Percentiles rank a stretch among this genome's conserved stretches.
These are phyloP conservation scores for Saturnispora mendoncae DNA, from an alignment of 805 yeast species.

Conservation along the genomic window DNA sequence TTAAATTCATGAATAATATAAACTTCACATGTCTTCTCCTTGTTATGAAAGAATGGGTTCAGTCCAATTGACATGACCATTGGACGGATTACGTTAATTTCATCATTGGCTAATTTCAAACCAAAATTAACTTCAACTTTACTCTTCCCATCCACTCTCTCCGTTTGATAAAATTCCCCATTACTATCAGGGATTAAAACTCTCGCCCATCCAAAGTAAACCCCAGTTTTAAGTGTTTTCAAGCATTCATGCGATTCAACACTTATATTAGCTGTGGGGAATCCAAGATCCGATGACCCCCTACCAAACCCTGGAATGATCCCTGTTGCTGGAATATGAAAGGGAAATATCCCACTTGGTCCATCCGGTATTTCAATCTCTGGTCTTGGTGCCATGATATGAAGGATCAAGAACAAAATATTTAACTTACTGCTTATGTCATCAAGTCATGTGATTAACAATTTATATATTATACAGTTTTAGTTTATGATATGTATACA, in stretches of 20 bases:
- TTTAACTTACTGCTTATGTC: too few relatives aligned
- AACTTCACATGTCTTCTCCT: conserved; percentile 74
- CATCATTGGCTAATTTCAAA: conserved; percentile 35
- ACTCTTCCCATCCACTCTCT: conserved; percentile 30
- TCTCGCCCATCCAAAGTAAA: conserved; percentile 69
- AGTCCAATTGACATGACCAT: conserved; percentile 95
- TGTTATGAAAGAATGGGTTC: conserved; percentile 85
- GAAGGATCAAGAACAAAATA: neutral
- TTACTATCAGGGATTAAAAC: conserved; percentile 1
- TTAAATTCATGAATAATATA: conserved; percentile 73
- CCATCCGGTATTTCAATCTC: conserved; percentile 32
- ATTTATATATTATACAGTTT: too few relatives aligned
- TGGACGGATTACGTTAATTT: conserved; percentile 44
- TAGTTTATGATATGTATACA: too few relatives aligned
- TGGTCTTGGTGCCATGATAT: conserved; percentile 26
- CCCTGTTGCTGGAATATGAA: conserved; percentile 34
- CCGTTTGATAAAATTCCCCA: neutral
- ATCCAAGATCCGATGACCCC: conserved; percentile 87
- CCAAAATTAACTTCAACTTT: conserved; percentile 59
- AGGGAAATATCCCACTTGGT: conserved; percentile 42
- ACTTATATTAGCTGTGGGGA: conserved; percentile 90
- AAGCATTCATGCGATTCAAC: conserved; percentile 39
- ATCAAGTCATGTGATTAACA: too few relatives aligned
- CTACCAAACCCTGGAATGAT: conserved; percentile 86
- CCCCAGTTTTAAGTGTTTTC: conserved; percentile 55